phyloP scores from a whole-genome alignment of 2,329 filamentous ascomycete species.

The Zymoseptoria brevis region DNA sequence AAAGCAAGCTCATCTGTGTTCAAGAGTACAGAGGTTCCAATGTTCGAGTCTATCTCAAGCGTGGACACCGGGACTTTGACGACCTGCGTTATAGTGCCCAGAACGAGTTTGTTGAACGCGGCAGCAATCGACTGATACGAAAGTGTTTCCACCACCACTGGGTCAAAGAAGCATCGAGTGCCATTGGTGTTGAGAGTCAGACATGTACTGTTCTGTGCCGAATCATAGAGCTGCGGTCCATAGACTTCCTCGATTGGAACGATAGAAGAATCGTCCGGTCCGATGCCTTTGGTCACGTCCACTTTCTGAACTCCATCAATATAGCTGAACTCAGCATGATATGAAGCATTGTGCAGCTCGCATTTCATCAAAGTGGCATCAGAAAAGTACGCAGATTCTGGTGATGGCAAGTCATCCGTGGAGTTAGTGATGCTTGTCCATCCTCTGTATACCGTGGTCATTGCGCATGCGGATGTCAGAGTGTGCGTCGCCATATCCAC shows the following conservation, averaged over 20 bases:
- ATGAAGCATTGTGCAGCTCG: slow-evolving; percentile 5
- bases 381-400: not conserved
- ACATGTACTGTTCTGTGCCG: not conserved
- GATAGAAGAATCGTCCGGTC: not conserved
- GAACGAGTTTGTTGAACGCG: not conserved
- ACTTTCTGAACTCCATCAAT: slow-evolving; percentile 4
- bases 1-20: not conserved
- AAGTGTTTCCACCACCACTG: not conserved
- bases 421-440: not conserved
- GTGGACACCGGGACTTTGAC: not conserved
- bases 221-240: not conserved
- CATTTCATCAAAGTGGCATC: slow-evolving; percentile 5
- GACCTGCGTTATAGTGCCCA: not conserved
- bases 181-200: not conserved
- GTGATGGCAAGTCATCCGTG: not conserved
- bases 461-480: not conserved
- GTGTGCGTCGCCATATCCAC: not conserved
- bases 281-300: not conserved
- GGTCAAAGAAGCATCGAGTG: not conserved
- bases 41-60: not conserved
- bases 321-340: slow-evolving; percentile 4
- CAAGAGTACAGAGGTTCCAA: not conserved
- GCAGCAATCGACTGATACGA: not conserved
- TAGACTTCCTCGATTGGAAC: not conserved
- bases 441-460: not conserved